Evolutionary conservation across 2,329 filamentous ascomycete genomes (phyloP).

Genomic region (Penicillium verrucosum): DNA sequence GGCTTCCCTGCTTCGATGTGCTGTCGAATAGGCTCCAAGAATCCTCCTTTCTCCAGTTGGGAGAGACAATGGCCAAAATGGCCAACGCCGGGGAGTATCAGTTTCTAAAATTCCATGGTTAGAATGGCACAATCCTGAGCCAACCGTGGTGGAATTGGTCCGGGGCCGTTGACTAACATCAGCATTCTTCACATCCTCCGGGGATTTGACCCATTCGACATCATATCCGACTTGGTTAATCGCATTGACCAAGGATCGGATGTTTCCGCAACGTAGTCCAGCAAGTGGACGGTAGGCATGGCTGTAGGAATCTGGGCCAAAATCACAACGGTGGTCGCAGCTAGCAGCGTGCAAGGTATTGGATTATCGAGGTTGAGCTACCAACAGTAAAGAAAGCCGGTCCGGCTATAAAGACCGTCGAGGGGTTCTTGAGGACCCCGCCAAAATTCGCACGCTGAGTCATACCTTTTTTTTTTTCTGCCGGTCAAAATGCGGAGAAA

Average conservation of each 20-base stretch:
- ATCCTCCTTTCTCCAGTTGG: constrained; percentile 77
- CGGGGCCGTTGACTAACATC: constrained; percentile 58
- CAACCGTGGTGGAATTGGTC: background rate
- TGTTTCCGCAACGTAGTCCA: constrained; percentile 92
- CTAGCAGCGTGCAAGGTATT: background rate
- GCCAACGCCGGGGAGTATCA: constrained; percentile 93
- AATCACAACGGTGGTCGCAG: background rate
- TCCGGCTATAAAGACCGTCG: background rate
- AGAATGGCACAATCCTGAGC: background rate
- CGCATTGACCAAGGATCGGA: constrained; percentile 92
- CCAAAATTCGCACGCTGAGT: constrained; percentile 24
- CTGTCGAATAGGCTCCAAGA: constrained; percentile 73
- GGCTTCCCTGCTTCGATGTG: constrained; percentile 91
- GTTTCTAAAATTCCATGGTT: constrained; percentile 58
- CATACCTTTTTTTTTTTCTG: constrained; percentile 23
- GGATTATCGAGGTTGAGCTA: constrained; percentile 10
- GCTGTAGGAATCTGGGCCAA: constrained; percentile 2
- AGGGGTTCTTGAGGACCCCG: constrained; percentile 12
- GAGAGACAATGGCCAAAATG: constrained; percentile 95
- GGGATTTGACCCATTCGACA: constrained; percentile 85
- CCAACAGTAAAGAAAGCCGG: background rate
- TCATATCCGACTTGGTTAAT: constrained; percentile 93
- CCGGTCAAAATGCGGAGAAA: constrained; percentile 14
- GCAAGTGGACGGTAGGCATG: constrained; percentile 51
- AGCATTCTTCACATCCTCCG: constrained; percentile 77